Conservation (phyloP, 1,284 basidiomycete species). For the Boletellus deceptivus region DNA sequence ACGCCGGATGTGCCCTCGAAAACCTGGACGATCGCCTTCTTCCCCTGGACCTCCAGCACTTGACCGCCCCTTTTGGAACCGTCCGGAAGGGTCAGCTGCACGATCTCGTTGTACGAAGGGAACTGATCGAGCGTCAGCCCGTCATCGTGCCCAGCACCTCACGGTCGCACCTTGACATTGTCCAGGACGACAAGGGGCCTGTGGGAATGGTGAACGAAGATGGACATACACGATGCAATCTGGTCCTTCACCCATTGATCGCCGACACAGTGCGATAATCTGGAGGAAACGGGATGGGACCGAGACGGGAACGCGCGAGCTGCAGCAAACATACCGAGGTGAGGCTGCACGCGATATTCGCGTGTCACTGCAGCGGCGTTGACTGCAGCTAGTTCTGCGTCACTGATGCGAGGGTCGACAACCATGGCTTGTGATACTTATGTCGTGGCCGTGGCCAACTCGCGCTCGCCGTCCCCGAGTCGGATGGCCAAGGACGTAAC, state of each 20-base stretch:
- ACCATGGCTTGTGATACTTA: conserved; percentile 39
- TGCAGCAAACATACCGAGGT: conserved; percentile 66
- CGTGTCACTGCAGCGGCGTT: conserved; percentile 86
- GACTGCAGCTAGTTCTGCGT: conserved; percentile 77
- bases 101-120: conserved; percentile 99
- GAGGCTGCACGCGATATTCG: conserved; percentile 84
- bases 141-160: conserved; percentile 8
- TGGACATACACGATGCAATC: background rate
- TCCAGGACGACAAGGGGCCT: conserved; percentile 95
- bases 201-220: conserved; percentile 16
- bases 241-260: conserved; percentile 83
- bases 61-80: conserved; percentile 95
- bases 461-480: conserved; percentile 10
- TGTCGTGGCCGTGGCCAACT: conserved; percentile 2
- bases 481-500: conserved; percentile 7
- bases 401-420: conserved; percentile 59
- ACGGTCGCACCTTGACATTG: conserved; percentile 85
- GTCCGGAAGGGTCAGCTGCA: conserved; percentile 94
- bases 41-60: conserved; percentile 97
- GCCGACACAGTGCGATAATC: conserved; percentile 96
- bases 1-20: conserved; percentile 99
- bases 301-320: conserved; percentile 1
- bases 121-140: conserved; percentile 55
- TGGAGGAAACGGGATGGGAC: conserved; percentile 35
- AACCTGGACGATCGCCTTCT: conserved; percentile 99